Base-by-base conservation (phyloP, 202 grass and related monocot species). In the Eragrostis tef region DNA sequence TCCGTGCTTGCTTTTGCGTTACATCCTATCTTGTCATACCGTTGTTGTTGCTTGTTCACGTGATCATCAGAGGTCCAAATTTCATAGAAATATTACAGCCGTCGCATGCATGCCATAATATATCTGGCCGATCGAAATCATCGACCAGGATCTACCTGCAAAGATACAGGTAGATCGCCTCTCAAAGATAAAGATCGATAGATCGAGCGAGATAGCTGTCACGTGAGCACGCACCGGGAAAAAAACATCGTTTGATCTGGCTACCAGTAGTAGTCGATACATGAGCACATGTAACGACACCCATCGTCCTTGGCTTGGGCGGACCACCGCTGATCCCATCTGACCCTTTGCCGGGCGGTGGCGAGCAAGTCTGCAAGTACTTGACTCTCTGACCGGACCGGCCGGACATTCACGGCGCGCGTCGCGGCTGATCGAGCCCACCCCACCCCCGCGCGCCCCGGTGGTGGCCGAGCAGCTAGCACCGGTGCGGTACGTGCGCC, bases 351-450 rank as follows among this genome's bases (percentile, higher is more conserved):
- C 58, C 58, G 58, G 58, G 10, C 58, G 22, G 58, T 61, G 24
- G 1, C 29, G 21, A 39, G 34, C 34, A 39, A 31, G 34, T 6
- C 3, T 4, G 44, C 73, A 61, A 69, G 82, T 84, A 69, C 81
- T 71, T 7, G 47, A 4, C 54, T 1, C n/a, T 57, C 76, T 70
- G 71, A n/a, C 70, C 70, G 44, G 70, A 31, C 29, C 29, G 29
- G 29, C 70, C 43, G 52, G 49, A 86, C 77, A 60, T 24, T 13
- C 67, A 65, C 57, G 67, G 36, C 17, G 50, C 34, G 34, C 31
- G 31, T 4, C 31, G 1, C 31, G 4, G 31, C 31, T 34, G 31
- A 34, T 34, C n/a, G 31, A 34, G 61, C 21, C 43, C 7, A 11
- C n/a, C n/a, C n/a, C n/a, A n/a, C n/a, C n/a, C n/a, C n/a, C n/a